Percentiles rank a stretch among this genome's conserved stretches.
Conservation (phyloP, 75 land plant species). For the Azolla pinnata region DNA sequence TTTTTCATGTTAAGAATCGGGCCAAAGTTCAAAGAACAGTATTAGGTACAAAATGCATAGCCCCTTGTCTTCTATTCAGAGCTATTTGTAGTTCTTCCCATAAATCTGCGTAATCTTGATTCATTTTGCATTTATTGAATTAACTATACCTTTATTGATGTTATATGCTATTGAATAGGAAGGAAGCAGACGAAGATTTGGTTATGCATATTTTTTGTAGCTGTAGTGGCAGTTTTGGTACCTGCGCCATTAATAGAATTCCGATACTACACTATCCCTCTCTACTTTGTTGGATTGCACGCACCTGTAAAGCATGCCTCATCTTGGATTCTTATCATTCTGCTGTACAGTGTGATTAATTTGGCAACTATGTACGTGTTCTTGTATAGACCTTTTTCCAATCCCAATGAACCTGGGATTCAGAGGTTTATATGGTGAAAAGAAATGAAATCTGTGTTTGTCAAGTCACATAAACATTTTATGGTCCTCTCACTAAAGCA, state of each 20-base stretch:
- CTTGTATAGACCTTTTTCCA: constrained; percentile 61
- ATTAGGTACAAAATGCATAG: too few relatives aligned
- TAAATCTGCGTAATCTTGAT: too few relatives aligned
- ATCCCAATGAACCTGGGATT: constrained; percentile 66
- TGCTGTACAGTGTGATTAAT: constrained; percentile 40
- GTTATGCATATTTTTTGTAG: constrained; percentile 50
- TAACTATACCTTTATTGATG: too few relatives aligned
- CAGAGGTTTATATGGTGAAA: constrained; percentile 88
- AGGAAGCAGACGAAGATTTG: constrained; percentile 42
- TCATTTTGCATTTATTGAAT: too few relatives aligned
- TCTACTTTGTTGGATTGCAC: constrained; percentile 57
- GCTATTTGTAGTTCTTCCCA: too few relatives aligned
- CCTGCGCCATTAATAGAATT: constrained; percentile 94
- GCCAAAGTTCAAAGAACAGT: too few relatives aligned
- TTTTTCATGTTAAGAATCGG: too few relatives aligned
- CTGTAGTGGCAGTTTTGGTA: constrained; percentile 51
- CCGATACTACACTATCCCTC: constrained; percentile 84
- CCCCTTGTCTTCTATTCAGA: too few relatives aligned
- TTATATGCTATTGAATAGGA: constrained; percentile 20
- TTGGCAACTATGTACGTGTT: constrained; percentile 61
- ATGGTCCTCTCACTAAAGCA: too few relatives aligned
- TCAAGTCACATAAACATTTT: too few relatives aligned
- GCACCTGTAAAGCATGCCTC: constrained; percentile 12
- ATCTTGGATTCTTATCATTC: constrained; percentile 33
- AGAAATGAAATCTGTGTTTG: too few relatives aligned